Evolutionary conservation across 2,329 filamentous ascomycete genomes (phyloP).

Genomic region (Curvularia spicifera): DNA sequence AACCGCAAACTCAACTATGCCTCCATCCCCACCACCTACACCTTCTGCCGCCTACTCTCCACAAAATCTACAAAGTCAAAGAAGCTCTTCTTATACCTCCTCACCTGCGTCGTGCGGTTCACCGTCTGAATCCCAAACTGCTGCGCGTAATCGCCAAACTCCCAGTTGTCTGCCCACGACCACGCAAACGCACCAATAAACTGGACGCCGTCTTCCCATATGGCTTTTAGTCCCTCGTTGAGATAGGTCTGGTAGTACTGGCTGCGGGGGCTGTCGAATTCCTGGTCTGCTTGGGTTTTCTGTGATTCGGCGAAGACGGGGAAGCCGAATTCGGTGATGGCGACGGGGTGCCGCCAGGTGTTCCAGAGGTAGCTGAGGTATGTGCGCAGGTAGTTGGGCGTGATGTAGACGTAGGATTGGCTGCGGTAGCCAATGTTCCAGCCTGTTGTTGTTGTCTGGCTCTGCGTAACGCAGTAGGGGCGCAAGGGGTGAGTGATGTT

Average conservation of each 20-base stretch:
- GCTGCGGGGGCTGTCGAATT: slow-evolving; percentile 61
- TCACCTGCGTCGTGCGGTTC: slow-evolving; percentile 59
- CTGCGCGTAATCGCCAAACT: slow-evolving; percentile 59
- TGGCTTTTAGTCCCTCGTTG: slow-evolving; percentile 61
- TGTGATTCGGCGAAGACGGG: slow-evolving; percentile 59
- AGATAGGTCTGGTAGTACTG: slow-evolving; percentile 63
- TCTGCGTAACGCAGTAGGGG: slow-evolving; percentile 62
- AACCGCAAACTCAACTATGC: too few species aligned
- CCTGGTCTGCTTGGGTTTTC: slow-evolving; percentile 56
- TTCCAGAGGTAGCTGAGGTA: slow-evolving; percentile 66
- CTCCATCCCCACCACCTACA: neutral
- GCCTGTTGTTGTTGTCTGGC: slow-evolving; percentile 55
- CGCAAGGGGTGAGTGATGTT: slow-evolving; percentile 56
- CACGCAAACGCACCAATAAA: slow-evolving; percentile 63
- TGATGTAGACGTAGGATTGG: slow-evolving; percentile 64
- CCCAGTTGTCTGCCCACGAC: slow-evolving; percentile 61
- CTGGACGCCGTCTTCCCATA: slow-evolving; percentile 63
- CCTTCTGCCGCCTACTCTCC: slow-evolving; percentile 30
- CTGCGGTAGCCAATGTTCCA: slow-evolving; percentile 67
- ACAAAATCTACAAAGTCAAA: slow-evolving; percentile 65
- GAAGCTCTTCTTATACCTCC: slow-evolving; percentile 64
- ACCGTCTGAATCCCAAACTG: slow-evolving; percentile 65
- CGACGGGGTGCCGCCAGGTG: slow-evolving; percentile 59
- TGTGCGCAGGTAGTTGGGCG: slow-evolving; percentile 63
- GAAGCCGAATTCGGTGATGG: slow-evolving; percentile 65